These are phyloP conservation scores for Mentha longifolia DNA, from an alignment of 257 asterid species.

Conservation along the genomic window DNA sequence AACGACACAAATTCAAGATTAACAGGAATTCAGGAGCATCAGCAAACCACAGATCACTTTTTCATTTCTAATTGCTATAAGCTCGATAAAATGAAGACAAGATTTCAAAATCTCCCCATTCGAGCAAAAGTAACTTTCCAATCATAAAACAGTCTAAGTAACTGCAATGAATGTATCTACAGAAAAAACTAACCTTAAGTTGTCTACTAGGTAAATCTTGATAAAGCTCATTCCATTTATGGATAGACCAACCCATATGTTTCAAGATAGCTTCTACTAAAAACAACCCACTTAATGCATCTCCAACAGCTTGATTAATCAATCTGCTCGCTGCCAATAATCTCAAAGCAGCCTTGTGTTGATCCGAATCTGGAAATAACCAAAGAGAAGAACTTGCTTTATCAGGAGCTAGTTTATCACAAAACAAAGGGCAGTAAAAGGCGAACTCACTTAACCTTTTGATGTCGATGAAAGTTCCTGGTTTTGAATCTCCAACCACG, in stretches of 20 bases:
- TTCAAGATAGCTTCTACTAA: conserved; percentile 84
- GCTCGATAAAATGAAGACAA: neutral
- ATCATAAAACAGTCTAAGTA: neutral
- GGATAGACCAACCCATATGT: conserved; percentile 76
- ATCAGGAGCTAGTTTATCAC: conserved; percentile 14
- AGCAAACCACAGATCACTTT: neutral
- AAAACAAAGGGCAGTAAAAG: conserved; percentile 20
- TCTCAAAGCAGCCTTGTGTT: conserved; percentile 77
- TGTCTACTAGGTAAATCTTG: conserved; percentile 93
- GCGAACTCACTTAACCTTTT: conserved; percentile 51
- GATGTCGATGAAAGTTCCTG: conserved; percentile 56
- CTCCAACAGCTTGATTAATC: conserved; percentile 96
- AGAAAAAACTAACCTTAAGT: conserved; percentile 64
- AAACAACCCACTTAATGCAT: conserved; percentile 82
- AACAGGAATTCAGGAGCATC: neutral
- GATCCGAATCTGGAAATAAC: conserved; percentile 64
- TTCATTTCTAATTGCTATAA: neutral
- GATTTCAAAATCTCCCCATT: neutral
- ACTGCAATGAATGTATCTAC: conserved; percentile 14
- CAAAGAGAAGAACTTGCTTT: conserved; percentile 11
- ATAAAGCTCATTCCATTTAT: conserved; percentile 84
- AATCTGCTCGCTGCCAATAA: conserved; percentile 78
- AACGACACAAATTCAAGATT: neutral
- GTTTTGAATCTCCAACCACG: conserved; percentile 61
- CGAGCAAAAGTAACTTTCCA: conserved; percentile 19